A percentile compares a stretch with the other conserved stretches of the same genome.
Evolutionary conservation across 495 filamentous ascomycete genomes (phyloP).

Genomic region (Aspergillus diversus): DNA sequence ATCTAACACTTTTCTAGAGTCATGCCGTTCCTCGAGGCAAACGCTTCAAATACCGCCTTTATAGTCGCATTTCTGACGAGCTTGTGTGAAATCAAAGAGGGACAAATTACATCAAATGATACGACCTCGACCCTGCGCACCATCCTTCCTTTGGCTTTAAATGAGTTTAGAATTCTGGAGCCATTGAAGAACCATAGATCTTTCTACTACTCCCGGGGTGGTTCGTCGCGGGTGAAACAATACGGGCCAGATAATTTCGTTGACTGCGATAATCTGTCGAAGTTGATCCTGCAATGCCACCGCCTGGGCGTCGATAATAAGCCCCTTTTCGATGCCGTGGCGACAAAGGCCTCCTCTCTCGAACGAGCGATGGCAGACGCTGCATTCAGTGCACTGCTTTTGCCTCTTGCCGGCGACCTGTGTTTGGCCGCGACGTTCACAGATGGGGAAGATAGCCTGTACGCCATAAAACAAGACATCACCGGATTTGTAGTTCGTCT

Average conservation of each 20-base stretch:
- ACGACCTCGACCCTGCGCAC: background rate
- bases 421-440: background rate
- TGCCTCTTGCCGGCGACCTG: background rate
- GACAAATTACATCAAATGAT: background rate
- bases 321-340: background rate
- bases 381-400: background rate
- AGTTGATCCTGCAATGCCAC: constrained; percentile 1
- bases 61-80: background rate
- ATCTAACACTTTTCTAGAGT: background rate
- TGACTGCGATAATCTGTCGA: background rate
- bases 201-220: background rate
- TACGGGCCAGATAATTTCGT: background rate
- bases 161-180: background rate
- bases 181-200: background rate
- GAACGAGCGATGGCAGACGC: background rate
- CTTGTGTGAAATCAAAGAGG: background rate
- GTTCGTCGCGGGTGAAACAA: background rate
- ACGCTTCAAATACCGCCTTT: background rate
- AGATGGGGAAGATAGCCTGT: background rate
- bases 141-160: background rate
- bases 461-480: background rate
- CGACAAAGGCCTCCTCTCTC: background rate
- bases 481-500: background rate
- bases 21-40: background rate
- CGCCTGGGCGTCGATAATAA: background rate